A percentile compares a stretch with the other conserved stretches of the same genome.
These are phyloP conservation scores for Ulmus americana DNA, from an alignment of 331 rosid species.

Conservation along the genomic window DNA sequence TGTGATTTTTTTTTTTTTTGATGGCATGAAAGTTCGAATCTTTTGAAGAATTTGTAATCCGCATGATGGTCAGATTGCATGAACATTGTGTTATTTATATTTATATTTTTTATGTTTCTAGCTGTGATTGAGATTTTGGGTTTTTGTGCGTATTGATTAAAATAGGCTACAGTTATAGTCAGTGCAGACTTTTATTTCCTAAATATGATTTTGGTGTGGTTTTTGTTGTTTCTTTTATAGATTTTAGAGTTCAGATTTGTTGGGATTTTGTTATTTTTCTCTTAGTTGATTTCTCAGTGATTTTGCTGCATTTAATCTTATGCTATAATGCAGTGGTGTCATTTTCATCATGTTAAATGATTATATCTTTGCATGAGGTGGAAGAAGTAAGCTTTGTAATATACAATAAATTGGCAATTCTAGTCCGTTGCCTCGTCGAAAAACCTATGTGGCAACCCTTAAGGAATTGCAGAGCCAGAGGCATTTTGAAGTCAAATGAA, in stretches of 20 bases:
- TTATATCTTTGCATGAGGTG: constrained; percentile 22
- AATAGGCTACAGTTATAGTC: neutral
- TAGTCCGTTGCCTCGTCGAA: constrained; percentile 21
- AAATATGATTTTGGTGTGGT: constrained; percentile 1
- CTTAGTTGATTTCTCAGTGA: constrained; percentile 21
- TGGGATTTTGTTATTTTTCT: neutral
- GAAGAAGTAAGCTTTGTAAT: constrained; percentile 16
- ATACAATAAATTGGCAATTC: constrained; percentile 8
- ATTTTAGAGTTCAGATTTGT: constrained; percentile 3
- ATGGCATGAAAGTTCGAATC: constrained; percentile 17
- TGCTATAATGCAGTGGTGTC: constrained; percentile 13
- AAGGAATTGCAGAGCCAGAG: constrained; percentile 25
- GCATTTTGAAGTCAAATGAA: constrained; percentile 35
- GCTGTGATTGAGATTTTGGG: constrained; percentile 26
- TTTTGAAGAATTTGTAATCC: constrained; percentile 20
- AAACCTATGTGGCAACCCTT: constrained; percentile 17
- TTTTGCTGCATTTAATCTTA: constrained; percentile 19
- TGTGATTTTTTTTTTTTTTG: neutral
- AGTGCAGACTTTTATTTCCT: constrained; percentile 2
- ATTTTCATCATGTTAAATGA: constrained; percentile 12
- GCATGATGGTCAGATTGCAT: constrained; percentile 15
- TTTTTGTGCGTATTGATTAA: constrained; percentile 22
- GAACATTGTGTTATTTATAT: constrained; percentile 12
- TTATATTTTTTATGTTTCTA: constrained; percentile 26
- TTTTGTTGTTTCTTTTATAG: constrained; percentile 6